Percentiles rank a stretch among this genome's conserved stretches.
Conservation (phyloP, 768 basidiomycete genomes). For the Pisolithus orientalis region DNA sequence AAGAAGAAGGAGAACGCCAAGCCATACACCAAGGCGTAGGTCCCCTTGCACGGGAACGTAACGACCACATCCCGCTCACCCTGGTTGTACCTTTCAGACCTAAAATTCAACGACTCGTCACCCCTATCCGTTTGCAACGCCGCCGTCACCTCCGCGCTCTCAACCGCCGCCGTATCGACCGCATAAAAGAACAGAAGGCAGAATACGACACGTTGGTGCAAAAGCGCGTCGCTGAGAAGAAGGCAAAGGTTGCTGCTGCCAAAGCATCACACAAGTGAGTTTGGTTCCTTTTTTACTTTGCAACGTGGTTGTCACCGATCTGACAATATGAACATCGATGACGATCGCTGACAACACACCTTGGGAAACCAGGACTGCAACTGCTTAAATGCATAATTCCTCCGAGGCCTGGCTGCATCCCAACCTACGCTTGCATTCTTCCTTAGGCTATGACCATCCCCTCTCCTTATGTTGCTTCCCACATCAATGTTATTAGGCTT, state of each 20-base stretch:
- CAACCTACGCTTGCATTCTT: not conserved
- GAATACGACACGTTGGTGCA: conserved; percentile 85
- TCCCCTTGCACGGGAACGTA: conserved; percentile 12
- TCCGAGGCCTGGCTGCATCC: too few relatives aligned
- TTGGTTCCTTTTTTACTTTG: too few relatives aligned
- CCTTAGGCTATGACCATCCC: not conserved
- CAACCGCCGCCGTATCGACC: conserved; percentile 81
- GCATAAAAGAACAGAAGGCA: conserved; percentile 90
- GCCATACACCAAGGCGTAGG: conserved; percentile 95
- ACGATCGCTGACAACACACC: not conserved
- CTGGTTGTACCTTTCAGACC: conserved; percentile 43
- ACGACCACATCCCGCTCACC: not conserved
- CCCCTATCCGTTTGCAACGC: conserved; percentile 92
- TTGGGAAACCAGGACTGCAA: not conserved
- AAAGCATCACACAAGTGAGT: conserved; percentile 75
- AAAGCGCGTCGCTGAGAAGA: conserved; percentile 92
- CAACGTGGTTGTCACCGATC: not conserved
- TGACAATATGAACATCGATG: not conserved
- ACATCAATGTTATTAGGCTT: not conserved
- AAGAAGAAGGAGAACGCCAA: conserved; percentile 86
- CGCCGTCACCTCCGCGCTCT: conserved; percentile 87
- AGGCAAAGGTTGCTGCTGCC: conserved; percentile 83
- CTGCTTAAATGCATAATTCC: not conserved
- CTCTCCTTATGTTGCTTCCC: not conserved
- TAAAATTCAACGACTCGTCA: conserved; percentile 96